These are phyloP conservation scores for Saturnispora halmiae DNA, from an alignment of 805 yeast genomes.

Conservation along the genomic window DNA sequence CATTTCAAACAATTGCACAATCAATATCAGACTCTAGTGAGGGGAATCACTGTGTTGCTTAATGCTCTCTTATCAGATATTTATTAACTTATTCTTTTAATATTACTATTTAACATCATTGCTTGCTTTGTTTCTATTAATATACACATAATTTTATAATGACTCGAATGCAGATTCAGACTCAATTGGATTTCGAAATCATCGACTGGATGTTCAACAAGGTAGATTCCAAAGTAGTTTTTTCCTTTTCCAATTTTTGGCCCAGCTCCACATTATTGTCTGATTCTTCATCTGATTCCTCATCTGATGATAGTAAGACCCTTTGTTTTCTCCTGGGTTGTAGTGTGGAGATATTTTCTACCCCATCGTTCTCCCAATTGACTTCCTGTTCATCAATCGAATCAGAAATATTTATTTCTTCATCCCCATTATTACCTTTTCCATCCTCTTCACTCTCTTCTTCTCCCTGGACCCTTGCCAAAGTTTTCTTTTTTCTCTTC, in stretches of 20 bases:
- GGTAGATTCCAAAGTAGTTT: background rate
- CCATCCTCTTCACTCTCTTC: background rate
- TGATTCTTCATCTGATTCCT: slow-evolving; percentile 5
- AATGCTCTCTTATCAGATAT: background rate
- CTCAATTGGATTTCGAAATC: background rate
- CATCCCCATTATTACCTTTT: background rate
- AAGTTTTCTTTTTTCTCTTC: slow-evolving; percentile 43
- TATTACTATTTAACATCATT: background rate
- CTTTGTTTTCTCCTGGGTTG: background rate
- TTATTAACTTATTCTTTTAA: too few species aligned
- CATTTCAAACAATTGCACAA: slow-evolving; percentile 56
- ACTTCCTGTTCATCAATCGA: too few species aligned
- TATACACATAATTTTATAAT: too few species aligned
- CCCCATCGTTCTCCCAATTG: slow-evolving; percentile 7
- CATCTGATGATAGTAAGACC: background rate
- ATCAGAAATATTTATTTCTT: background rate
- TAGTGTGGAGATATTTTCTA: background rate
- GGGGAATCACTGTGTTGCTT: slow-evolving; percentile 41
- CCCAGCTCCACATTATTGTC: too few species aligned
- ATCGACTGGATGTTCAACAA: background rate
- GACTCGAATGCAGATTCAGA: background rate
- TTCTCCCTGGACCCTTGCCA: too few species aligned
- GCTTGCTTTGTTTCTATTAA: too few species aligned
- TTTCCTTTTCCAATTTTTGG: background rate
- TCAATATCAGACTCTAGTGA: slow-evolving; percentile 32